A percentile compares a stretch with the other conserved stretches of the same genome.
These are phyloP conservation scores for Verticillium alfalfae DNA, from an alignment of 2,329 filamentous ascomycete genomes.

Conservation along the genomic window DNA sequence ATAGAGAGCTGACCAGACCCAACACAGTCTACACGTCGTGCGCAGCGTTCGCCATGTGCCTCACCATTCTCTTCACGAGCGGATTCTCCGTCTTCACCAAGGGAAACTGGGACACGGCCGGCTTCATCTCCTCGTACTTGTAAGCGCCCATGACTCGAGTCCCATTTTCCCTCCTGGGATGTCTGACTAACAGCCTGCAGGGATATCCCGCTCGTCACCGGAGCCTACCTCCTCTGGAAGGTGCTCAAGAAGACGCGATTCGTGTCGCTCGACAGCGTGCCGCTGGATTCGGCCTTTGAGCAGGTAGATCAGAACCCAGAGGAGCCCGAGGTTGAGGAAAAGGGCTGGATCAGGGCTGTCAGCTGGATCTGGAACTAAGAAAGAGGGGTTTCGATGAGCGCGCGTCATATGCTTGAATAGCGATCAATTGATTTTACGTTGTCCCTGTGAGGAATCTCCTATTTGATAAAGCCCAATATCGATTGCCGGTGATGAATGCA, in stretches of 20 bases:
- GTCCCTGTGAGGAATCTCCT: no score
- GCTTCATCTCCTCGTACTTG: conserved; percentile 59
- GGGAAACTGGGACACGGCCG: conserved; percentile 51
- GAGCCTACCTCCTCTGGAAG: conserved; percentile 60
- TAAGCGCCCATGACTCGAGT: conserved; percentile 24
- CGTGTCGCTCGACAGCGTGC: conserved; percentile 43
- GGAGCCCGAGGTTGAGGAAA: conserved; percentile 18
- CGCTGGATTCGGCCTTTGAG: conserved; percentile 44
- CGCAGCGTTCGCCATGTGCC: conserved; percentile 51
- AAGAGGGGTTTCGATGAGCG: background rate
- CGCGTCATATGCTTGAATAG: no score
- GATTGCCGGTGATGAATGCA: no score
- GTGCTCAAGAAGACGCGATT: conserved; percentile 56
- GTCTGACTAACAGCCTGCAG: conserved; percentile 24
- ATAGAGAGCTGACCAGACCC: no score
- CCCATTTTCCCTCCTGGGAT: conserved; percentile 4
- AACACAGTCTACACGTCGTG: conserved; percentile 53
- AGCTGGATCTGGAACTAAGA: conserved; percentile 30
- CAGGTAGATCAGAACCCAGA: conserved; percentile 32
- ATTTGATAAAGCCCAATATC: no score
- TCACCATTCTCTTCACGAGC: conserved; percentile 63
- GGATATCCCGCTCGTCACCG: conserved; percentile 53
- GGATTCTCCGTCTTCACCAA: conserved; percentile 60
- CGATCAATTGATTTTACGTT: no score
- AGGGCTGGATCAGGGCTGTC: conserved; percentile 19